These are phyloP conservation scores for Corchorus olitorius DNA, from an alignment of 345 rosid genomes.

Conservation along the genomic window DNA sequence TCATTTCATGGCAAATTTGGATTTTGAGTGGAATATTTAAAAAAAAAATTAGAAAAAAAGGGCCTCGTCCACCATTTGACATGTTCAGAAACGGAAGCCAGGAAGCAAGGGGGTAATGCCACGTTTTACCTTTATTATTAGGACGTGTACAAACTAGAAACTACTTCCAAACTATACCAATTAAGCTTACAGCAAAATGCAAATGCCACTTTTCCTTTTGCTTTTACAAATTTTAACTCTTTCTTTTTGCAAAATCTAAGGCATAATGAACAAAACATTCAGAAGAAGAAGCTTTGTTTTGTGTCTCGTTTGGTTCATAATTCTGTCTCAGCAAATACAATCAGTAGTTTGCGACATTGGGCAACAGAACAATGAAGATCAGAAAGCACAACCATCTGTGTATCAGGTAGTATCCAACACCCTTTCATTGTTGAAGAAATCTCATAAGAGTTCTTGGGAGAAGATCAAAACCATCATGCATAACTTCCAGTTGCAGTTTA, in stretches of 20 bases:
- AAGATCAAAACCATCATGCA: conserved; percentile 48
- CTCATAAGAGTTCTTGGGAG: conserved; percentile 57
- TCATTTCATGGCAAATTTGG: no score
- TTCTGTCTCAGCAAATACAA: conserved; percentile 23
- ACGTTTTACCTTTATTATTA: neutral
- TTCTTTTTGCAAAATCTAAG: neutral
- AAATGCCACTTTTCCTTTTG: neutral
- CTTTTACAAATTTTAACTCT: neutral
- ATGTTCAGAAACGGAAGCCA: conserved; percentile 12
- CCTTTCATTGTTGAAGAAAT: conserved; percentile 34
- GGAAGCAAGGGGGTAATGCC: neutral
- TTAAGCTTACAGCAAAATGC: neutral
- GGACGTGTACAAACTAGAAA: conserved; percentile 8
- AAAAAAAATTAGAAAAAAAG: no score
- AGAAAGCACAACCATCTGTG: conserved; percentile 31
- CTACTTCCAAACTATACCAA: neutral
- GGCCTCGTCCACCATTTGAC: neutral
- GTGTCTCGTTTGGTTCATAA: conserved; percentile 24
- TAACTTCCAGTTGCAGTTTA: conserved; percentile 45
- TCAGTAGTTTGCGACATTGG: conserved; percentile 27
- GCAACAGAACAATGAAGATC: conserved; percentile 24
- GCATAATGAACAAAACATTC: conserved; percentile 27
- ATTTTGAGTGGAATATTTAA: no score
- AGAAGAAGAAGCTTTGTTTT: conserved; percentile 20
- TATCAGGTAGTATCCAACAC: conserved; percentile 30